Percentiles rank a stretch among this genome's conserved stretches.
Conservation (phyloP, 1,284 basidiomycete species). For the Pseudomicrostroma phylloplanum region DNA sequence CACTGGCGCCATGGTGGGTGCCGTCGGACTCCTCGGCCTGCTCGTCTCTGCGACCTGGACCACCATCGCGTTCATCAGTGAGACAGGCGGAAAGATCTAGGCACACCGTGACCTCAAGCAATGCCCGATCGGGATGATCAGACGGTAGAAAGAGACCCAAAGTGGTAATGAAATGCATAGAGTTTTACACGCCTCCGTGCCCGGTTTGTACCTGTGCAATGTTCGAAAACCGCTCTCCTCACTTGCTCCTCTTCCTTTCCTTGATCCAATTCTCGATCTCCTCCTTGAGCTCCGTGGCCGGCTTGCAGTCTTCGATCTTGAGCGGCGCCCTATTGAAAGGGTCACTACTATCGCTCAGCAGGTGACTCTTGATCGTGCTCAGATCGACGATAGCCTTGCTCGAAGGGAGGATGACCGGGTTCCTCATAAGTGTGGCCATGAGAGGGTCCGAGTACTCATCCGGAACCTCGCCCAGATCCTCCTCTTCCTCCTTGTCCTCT, state of each 20-base stretch:
- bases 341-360: constrained; percentile 75
- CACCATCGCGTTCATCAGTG: constrained; percentile 22
- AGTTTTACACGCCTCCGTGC: too few species aligned
- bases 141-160: too few species aligned
- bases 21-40: constrained; percentile 22
- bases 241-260: constrained; percentile 20
- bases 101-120: not conserved
- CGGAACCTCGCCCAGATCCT: constrained; percentile 85
- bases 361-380: constrained; percentile 87
- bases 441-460: constrained; percentile 95
- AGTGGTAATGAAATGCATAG: too few species aligned
- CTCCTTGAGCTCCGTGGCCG: constrained; percentile 34
- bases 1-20: constrained; percentile 21
- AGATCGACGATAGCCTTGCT: constrained; percentile 77
- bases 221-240: too few species aligned
- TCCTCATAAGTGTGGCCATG: constrained; percentile 90
- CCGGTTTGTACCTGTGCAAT: too few species aligned
- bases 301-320: constrained; percentile 51
- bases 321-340: constrained; percentile 53
- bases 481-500: constrained; percentile 71
- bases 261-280: constrained; percentile 38
- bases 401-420: constrained; percentile 84
- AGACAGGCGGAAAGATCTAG: constrained; percentile 19
- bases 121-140: too few species aligned
- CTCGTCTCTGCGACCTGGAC: constrained; percentile 21